Evolutionary conservation across 1,284 basidiomycete species (phyloP), one percentile per base, ranked within the genome.

Genomic region (Veloboletus limbatus): DNA sequence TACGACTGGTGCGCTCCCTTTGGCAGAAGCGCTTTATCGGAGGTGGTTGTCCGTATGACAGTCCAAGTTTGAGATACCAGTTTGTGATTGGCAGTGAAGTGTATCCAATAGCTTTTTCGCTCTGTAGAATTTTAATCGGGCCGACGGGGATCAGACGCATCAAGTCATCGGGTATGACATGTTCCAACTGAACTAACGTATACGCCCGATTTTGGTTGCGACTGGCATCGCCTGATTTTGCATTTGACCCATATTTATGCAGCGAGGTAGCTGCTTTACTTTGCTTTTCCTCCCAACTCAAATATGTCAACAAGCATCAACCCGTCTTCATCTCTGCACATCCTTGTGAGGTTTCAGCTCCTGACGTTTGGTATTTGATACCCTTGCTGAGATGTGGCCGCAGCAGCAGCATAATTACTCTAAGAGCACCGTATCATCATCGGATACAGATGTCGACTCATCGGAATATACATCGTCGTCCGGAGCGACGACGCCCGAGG

Each of bases 1-100:
- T 8, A 78, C 79, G 36, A 88, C 87, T 2, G 90, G 88, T 3
- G 85, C 86, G 4, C 73, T 78, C 4, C 75, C 81, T 4, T 65
- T 91, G 11, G 88, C 85, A 5, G 74, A 84, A 46, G 69, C 66
- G 0, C 64, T 91, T 36, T 86, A 85, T 61, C 73, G 77, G 31
- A 74, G 76, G 16, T 90, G 87, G 87, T 68, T 89, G 18, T 81
- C 81, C 4, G 58, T 85, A 20, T 85, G 61, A 74, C 25, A 17
- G 14, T 27, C 21, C 22, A 21, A 16, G 8, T 36, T 27, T 35
- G 31, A 18, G n/a, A n/a, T n/a, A n/a, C n/a, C n/a, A n/a, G n/a
- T n/a, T n/a, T n/a, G n/a, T n/a, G 7, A 33, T 38, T 43, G 13
- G 6, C 22, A 28, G 27, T 32, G 22, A 6, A 18, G 32, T 16